These are phyloP conservation scores for Mentha longifolia DNA, from an alignment of 257 asterid genomes.

Conservation along the genomic window DNA sequence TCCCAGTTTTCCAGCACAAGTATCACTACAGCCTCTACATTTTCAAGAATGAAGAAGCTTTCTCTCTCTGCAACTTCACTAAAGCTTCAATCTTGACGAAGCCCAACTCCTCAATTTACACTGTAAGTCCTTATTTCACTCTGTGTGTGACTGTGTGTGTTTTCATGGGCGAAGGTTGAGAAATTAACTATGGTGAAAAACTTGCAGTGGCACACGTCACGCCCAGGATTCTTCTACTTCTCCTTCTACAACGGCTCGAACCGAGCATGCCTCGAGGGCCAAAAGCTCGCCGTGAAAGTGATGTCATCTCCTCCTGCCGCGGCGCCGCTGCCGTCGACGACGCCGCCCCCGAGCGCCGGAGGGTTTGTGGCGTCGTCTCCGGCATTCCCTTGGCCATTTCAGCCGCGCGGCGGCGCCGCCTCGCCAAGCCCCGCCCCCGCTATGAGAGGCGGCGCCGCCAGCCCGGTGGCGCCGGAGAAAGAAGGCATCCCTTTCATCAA, in stretches of 20 bases:
- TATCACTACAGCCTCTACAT: constrained; percentile 73
- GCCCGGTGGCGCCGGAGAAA: constrained; percentile 57
- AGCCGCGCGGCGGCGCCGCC: constrained; percentile 49
- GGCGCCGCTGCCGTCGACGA: constrained; percentile 42
- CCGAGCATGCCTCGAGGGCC: constrained; percentile 63
- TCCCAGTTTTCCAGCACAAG: constrained; percentile 79
- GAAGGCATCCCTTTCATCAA: constrained; percentile 79
- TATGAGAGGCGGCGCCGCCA: constrained; percentile 37
- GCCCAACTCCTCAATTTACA: constrained; percentile 68
- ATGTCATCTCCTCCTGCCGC: constrained; percentile 37
- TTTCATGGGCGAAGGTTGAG: too few species aligned
- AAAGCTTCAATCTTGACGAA: constrained; percentile 81
- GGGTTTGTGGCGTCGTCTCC: constrained; percentile 85
- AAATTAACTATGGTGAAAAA: background rate
- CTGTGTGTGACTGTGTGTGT: background rate
- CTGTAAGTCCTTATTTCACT: constrained; percentile 38
- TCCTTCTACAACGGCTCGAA: constrained; percentile 77
- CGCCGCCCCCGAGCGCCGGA: constrained; percentile 62
- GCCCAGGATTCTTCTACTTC: constrained; percentile 84
- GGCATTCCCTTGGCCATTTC: constrained; percentile 86
- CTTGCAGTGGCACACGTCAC: constrained; percentile 84
- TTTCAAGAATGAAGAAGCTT: constrained; percentile 79
- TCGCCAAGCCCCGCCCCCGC: constrained; percentile 79
- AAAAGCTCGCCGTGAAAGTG: constrained; percentile 69
- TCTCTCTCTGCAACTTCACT: constrained; percentile 73